Base-by-base conservation (phyloP, 176 grass and related monocot genomes). In the Echinochloa phyllopogon region DNA sequence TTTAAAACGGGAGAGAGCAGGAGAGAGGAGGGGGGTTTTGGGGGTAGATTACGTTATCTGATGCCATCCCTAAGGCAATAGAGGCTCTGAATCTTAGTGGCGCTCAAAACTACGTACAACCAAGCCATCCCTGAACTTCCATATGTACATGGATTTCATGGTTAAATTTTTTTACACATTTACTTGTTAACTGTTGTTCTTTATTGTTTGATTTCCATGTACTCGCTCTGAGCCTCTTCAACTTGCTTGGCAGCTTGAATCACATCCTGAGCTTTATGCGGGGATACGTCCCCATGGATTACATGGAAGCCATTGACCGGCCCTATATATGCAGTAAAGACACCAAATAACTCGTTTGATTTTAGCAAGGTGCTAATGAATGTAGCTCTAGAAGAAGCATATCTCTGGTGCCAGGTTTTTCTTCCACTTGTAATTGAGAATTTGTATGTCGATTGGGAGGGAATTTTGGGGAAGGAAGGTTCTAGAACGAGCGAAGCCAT, bases 211-310 rank as follows among this genome's bases (percentile, higher is more conserved):
- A 24, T 52, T 59, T 58, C 0, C 14, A 68, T 56, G 8, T 79
- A 43, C 63, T 83, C 33, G 29, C 21, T 65, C 64, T 82, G 24
- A 84, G 20, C 49, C 33, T 50, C 73, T 45, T 76, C 24, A n/a
- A 81, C 72, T 47, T 67, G 29, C 37, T 84, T 56, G 40, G 57
- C 91, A 98, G 96, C 93, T 98, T 64, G 83, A 90, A 74, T 87
- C 80, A 37, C 86, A 92, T 57, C 93, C 81, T 17, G 89, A 98
- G 68, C 80, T 88, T 23, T 98, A 98, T 38, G 51, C 81, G n/a
- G 7, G 96, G 93, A 85, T 98, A 98, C 83, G 96, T 95, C 64
- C 93, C 93, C 56, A 94, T 98, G 91, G 89, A 90, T 53, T 98
- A 98, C 85, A 90, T 73, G 55, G 93, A 95, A 63, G 14, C n/a